Percentiles rank a stretch among this genome's conserved stretches.
Conservation (phyloP, 805 yeast species). For the Metschnikowia reukaufii region DNA sequence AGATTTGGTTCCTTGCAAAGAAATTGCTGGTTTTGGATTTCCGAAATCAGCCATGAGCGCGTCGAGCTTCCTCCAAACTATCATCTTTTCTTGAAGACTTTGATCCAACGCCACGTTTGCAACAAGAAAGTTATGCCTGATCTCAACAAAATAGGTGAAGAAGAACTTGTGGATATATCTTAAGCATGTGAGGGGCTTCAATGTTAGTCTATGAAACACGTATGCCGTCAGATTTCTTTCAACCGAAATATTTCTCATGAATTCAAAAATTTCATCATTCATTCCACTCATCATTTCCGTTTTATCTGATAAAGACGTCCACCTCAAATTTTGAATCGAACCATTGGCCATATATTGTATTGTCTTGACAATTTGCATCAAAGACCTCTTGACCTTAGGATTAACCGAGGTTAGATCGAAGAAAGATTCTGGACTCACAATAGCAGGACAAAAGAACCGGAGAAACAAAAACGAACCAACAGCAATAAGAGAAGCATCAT, state of each 20-base stretch:
- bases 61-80: conserved; percentile 45
- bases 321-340: conserved; percentile 61
- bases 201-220: conserved; percentile 27
- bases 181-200: conserved; percentile 37
- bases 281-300: conserved; percentile 37
- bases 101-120: conserved; percentile 21
- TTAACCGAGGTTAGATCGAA: conserved; percentile 30
- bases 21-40: conserved; percentile 55
- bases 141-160: conserved; percentile 34
- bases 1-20: conserved; percentile 55
- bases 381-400: conserved; percentile 55
- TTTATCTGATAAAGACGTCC: conserved; percentile 52
- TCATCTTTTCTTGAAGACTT: conserved; percentile 24
- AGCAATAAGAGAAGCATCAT: conserved; percentile 59
- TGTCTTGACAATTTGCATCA: conserved; percentile 77
- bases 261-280: conserved; percentile 29
- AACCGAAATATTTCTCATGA: conserved; percentile 28
- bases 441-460: conserved; percentile 82
- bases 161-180: conserved; percentile 42
- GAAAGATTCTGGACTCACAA: conserved; percentile 78
- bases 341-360: conserved; percentile 88
- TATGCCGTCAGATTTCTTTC: conserved; percentile 16
- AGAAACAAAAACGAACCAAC: conserved; percentile 86
- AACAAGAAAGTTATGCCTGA: conserved; percentile 30
- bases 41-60: conserved; percentile 50